Evolutionary conservation across 192 early-diverging fungal genomes (phyloP).

Genomic region (Entrophospora sp.): DNA sequence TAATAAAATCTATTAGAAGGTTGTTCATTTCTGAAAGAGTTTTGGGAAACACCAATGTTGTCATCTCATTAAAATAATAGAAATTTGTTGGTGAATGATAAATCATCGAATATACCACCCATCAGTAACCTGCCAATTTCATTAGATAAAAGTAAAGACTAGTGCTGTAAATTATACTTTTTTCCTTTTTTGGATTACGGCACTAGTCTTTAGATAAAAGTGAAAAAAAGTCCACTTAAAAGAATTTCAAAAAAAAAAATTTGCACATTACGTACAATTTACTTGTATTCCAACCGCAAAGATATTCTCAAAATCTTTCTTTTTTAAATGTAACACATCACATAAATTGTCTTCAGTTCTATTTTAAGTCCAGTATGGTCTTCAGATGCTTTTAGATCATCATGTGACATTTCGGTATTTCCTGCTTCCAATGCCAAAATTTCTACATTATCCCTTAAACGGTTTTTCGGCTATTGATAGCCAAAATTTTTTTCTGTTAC

Average conservation of each 20-base stretch:
- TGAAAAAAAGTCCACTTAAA: background rate
- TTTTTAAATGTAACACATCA: constrained; percentile 2
- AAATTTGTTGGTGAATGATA: constrained; percentile 6
- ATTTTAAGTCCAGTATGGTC: constrained; percentile 1
- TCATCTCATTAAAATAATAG: constrained; percentile 7
- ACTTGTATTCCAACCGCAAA: constrained; percentile 2
- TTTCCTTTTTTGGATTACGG: no score
- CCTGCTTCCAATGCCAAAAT: background rate
- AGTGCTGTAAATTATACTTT: no score
- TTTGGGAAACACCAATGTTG: background rate
- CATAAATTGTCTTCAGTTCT: constrained; percentile 4
- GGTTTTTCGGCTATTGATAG: no score
- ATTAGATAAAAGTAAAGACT: constrained; percentile 1
- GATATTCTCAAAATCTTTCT: constrained; percentile 1
- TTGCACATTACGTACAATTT: constrained; percentile 5
- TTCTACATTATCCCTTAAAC: background rate
- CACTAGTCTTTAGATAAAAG: no score
- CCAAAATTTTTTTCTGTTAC: no score
- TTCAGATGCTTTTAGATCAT: background rate
- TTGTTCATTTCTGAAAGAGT: constrained; percentile 8
- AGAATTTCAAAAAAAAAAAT: background rate
- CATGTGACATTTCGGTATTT: background rate
- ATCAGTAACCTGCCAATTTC: background rate
- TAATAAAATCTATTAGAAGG: constrained; percentile 14
- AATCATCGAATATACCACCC: constrained; percentile 1